Conservation (phyloP, 805 yeast species). For the Priceomyces melissophilus region DNA sequence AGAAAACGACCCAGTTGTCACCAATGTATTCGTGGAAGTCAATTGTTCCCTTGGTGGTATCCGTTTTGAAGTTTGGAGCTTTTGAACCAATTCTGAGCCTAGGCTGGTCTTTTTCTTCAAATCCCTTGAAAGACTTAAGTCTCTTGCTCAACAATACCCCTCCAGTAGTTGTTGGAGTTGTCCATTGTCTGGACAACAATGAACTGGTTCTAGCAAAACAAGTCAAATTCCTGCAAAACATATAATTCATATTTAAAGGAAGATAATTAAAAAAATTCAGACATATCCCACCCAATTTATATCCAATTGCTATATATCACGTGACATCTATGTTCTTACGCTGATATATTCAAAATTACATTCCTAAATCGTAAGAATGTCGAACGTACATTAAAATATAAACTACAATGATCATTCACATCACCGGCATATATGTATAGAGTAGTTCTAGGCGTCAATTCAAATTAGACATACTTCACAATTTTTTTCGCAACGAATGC, state of each 20-base stretch:
- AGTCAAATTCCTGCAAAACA: constrained; percentile 19
- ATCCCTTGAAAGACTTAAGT: constrained; percentile 27
- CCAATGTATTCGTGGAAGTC: constrained; percentile 63
- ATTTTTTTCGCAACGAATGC: too few relatives aligned
- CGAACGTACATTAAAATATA: not conserved
- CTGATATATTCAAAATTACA: too few relatives aligned
- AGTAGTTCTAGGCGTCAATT: too few relatives aligned
- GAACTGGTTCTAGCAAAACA: constrained; percentile 3
- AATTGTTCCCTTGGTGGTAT: constrained; percentile 60
- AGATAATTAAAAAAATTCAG: not conserved
- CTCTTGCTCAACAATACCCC: constrained; percentile 11
- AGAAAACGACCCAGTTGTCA: constrained; percentile 61
- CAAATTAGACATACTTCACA: too few relatives aligned
- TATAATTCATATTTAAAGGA: constrained; percentile 1
- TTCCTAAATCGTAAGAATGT: too few relatives aligned
- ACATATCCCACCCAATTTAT: too few relatives aligned
- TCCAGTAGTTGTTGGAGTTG: constrained; percentile 4
- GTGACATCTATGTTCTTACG: not conserved
- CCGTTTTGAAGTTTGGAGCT: constrained; percentile 67
- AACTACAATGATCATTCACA: constrained; percentile 3
- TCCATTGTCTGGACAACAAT: constrained; percentile 1
- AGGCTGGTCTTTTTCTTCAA: constrained; percentile 31
- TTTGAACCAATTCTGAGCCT: constrained; percentile 53
- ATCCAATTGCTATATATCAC: constrained; percentile 2
- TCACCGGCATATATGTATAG: not conserved